These are phyloP conservation scores for Mucor mucedo DNA, from an alignment of 371 early-diverging fungal genomes.

Conservation along the genomic window DNA sequence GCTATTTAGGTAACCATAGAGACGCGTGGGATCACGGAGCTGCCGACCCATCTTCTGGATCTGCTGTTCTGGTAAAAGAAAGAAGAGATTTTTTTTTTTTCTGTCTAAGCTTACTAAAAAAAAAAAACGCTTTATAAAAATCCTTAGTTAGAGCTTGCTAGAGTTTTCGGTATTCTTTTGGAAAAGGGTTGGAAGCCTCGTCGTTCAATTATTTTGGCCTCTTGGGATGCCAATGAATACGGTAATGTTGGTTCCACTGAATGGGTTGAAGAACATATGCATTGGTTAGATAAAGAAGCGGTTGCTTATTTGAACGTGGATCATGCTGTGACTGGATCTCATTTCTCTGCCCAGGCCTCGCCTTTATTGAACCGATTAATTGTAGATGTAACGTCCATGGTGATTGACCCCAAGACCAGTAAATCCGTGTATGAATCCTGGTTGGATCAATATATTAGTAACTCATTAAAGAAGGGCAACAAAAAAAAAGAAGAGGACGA, in stretches of 20 bases:
- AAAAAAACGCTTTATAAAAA: background rate
- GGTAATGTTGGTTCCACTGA: slow-evolving; percentile 72
- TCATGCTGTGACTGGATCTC: slow-evolving; percentile 49
- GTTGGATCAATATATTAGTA: slow-evolving; percentile 21
- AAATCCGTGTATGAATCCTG: slow-evolving; percentile 59
- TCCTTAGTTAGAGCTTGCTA: slow-evolving; percentile 58
- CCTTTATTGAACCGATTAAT: slow-evolving; percentile 58
- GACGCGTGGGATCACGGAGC: slow-evolving; percentile 75
- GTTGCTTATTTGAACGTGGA: slow-evolving; percentile 70
- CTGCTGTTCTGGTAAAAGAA: slow-evolving; percentile 56
- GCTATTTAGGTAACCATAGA: slow-evolving; percentile 60
- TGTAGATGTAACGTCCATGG: slow-evolving; percentile 52
- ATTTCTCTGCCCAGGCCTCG: slow-evolving; percentile 56
- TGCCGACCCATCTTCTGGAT: slow-evolving; percentile 71
- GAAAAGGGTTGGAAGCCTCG: slow-evolving; percentile 71
- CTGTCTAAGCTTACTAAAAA: background rate
- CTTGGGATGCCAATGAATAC: slow-evolving; percentile 77
- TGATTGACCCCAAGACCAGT: slow-evolving; percentile 56
- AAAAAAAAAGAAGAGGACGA: background rate
- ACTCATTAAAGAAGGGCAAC: background rate
- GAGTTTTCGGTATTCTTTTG: slow-evolving; percentile 58
- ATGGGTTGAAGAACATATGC: slow-evolving; percentile 69
- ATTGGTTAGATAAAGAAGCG: slow-evolving; percentile 57
- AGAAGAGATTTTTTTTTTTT: background rate
- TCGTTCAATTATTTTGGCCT: slow-evolving; percentile 66